Evolutionary conservation across 2,329 filamentous ascomycete species (phyloP), one percentile per base, ranked within the genome.

Genomic region (Paramyrothecium sp.): DNA sequence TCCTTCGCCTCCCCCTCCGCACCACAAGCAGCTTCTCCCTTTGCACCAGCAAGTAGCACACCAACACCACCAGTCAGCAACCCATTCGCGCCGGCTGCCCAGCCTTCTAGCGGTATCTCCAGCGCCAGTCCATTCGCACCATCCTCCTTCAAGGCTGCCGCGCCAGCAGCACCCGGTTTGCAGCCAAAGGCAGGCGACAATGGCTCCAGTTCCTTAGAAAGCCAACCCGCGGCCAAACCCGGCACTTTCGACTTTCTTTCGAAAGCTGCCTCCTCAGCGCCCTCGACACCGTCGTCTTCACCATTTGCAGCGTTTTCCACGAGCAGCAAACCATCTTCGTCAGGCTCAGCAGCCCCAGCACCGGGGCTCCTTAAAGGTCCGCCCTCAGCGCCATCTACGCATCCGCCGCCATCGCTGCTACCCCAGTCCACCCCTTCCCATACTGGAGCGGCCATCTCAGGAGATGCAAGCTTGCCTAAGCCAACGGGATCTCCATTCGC

Each of bases 21-120:
- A 17, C 13, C 38, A 17, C 38, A 44, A 44, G n/a, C 7, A 7
- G 13, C 38, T 17, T 44, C 38, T 44, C 38, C 38, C 55, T 54
- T 61, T 58, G 16, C 65, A 67, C 49, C 59, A 61, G 53, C 22
- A 54, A 49, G 55, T 54, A 49, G 34, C 19, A 49, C 64, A n/a
- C 51, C 60, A 26, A 47, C 60, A 19, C 44, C 58, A 16, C 53
- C 62, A 23, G 54, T 56, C 38, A 21, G 41, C 55, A 67, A 63
- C 16, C 66, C 62, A 46, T 68, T 67, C 54, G 63, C 38, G 13
- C 38, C 38, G n/a, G n/a, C 38, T 16, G 13, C 38, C 4, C 38
- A 17, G 13, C 13, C 63, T 20, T 20, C 61, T 3, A 26, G 53
- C 7, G 53, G 48, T 19, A 52, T 56, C 16, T 50, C 58, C 49